Evolutionary conservation across 202 grass and related monocot genomes (phyloP).

Genomic region (Panicum hallii): DNA sequence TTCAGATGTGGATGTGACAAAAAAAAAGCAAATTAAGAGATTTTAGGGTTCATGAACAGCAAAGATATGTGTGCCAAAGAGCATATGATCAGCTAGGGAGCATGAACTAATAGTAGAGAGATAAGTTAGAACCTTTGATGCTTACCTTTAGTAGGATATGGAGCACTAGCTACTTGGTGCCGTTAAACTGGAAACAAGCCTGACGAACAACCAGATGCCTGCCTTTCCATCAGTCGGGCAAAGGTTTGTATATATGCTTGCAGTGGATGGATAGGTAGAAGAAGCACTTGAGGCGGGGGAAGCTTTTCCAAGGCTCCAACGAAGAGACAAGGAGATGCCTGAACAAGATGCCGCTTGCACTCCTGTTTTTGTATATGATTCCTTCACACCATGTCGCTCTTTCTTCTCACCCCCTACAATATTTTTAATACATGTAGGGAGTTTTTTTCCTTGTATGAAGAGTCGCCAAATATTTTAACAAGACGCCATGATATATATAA

Average conservation of each 20-base stretch:
- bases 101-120: conserved; percentile 1
- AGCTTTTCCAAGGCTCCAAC: conserved; percentile 45
- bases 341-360: conserved; percentile 39
- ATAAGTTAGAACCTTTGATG: conserved; percentile 42
- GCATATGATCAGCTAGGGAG: background rate
- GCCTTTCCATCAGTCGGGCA: background rate
- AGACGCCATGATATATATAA: too few species aligned
- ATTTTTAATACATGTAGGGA: background rate
- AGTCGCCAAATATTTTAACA: conserved; percentile 10
- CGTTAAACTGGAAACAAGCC: conserved; percentile 19
- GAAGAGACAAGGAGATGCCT: conserved; percentile 41
- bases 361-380: conserved; percentile 42
- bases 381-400: conserved; percentile 1
- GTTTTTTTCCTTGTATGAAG: background rate
- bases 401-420: background rate
- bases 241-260: background rate
- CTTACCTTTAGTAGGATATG: conserved; percentile 42
- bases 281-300: background rate
- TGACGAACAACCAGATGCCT: conserved; percentile 11
- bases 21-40: background rate
- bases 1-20: background rate
- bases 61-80: conserved; percentile 5
- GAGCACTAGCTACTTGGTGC: conserved; percentile 1
- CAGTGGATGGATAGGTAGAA: background rate
- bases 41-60: background rate